A percentile compares a stretch with the other conserved stretches of the same genome.
Conservation (phyloP, 257 asterid genomes). For the Plantago elongata region DNA sequence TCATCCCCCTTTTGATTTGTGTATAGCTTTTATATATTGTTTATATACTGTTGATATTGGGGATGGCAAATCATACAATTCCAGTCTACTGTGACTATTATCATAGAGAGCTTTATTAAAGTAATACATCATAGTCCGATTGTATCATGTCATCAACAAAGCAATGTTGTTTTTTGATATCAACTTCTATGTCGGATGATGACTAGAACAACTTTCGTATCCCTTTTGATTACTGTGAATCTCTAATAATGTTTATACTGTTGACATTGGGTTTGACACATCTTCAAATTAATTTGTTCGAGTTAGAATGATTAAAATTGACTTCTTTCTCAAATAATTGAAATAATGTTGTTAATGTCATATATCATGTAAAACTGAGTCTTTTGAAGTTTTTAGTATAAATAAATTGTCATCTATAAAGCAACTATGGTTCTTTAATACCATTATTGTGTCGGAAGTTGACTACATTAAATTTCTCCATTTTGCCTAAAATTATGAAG, state of each 20-base stretch:
- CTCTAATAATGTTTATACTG: not conserved
- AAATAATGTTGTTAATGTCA: too few relatives aligned
- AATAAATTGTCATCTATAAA: not conserved
- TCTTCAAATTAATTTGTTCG: too few relatives aligned
- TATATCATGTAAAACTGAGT: too few relatives aligned
- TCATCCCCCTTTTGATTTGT: not conserved
- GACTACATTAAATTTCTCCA: not conserved
- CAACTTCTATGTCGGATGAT: conserved; percentile 42
- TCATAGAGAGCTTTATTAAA: not conserved
- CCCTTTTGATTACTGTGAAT: conserved; percentile 1
- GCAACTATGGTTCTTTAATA: conserved; percentile 2
- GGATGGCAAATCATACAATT: conserved; percentile 12
- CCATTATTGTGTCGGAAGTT: conserved; percentile 6
- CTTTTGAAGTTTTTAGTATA: not conserved
- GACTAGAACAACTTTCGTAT: conserved; percentile 21
- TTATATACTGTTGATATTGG: conserved; percentile 10
- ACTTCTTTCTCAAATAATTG: too few relatives aligned
- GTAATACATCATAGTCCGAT: too few relatives aligned
- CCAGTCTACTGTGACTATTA: not conserved
- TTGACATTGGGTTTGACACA: conserved; percentile 14
- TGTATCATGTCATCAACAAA: conserved; percentile 32
- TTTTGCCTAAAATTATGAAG: not conserved
- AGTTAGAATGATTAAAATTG: too few relatives aligned
- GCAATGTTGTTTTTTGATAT: conserved; percentile 31
- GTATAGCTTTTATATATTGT: not conserved